Conservation (phyloP, 2,329 filamentous ascomycete genomes). For the Canariomyces notabilis region DNA sequence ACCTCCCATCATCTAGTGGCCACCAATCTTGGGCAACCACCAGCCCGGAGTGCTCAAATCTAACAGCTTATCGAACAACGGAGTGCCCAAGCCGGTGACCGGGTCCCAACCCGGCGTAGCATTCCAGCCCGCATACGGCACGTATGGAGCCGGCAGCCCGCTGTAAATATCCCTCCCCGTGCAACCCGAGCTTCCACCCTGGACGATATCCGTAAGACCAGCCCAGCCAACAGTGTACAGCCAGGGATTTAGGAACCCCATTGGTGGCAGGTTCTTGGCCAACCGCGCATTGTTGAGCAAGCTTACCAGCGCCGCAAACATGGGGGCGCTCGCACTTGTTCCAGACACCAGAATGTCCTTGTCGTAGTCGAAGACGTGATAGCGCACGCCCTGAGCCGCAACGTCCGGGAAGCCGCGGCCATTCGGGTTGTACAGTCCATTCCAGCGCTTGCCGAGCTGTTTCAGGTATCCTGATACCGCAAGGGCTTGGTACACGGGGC, state of each 20-base stretch:
- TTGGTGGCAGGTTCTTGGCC: conserved; percentile 29
- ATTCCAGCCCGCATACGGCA: conserved; percentile 25
- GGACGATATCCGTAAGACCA: conserved; percentile 23
- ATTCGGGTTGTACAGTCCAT: conserved; percentile 37
- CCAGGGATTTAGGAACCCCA: conserved; percentile 41
- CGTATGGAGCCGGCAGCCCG: no score
- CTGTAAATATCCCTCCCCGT: no score
- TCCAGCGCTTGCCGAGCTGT: conserved; percentile 38
- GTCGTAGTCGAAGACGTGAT: conserved; percentile 25
- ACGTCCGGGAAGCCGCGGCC: conserved; percentile 46
- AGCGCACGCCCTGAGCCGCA: conserved; percentile 45
- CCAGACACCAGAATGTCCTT: conserved; percentile 21
- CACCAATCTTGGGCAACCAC: no score
- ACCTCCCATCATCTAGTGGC: no score
- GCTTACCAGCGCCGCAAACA: conserved; percentile 37
- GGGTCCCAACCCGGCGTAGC: conserved; percentile 31
- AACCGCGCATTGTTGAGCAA: conserved; percentile 40
- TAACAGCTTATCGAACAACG: conserved; percentile 19
- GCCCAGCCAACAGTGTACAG: conserved; percentile 27
- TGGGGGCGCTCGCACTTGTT: conserved; percentile 36
- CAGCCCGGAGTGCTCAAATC: conserved; percentile 6
- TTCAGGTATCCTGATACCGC: conserved; percentile 36
- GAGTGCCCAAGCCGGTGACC: conserved; percentile 29
- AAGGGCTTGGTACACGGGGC: conserved; percentile 37
- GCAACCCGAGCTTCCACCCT: conserved; percentile 16